Evolutionary conservation across 371 early-diverging fungal genomes (phyloP), one percentile per base, ranked within the genome.

Genomic region (Rhizopus sp.): DNA sequence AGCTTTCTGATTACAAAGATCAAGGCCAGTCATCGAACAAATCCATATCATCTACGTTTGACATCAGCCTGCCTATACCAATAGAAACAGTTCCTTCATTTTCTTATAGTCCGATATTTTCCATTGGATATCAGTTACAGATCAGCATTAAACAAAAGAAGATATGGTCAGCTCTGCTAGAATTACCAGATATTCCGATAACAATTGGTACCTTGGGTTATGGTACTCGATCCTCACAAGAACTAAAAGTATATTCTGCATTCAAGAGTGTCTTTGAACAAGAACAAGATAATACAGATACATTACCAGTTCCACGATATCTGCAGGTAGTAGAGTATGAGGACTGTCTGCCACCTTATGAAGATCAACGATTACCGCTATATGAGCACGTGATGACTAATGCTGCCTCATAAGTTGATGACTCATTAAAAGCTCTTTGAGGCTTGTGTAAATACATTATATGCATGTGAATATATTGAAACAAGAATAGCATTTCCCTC

Each of bases 351-450:
- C 74, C 74, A 7, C n/a, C 60, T 0, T 74, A 74, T 29, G 60
- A 55, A 35, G 12, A 63, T 7, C 55, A 55, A 23, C 80, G 70
- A 87, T 62, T 42, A 83, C 93, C 67, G 60, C 53, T 73, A 77
- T 92, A 75, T 88, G 90, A 62, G 94, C 95, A 38, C 91, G 92
- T 69, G 23, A 23, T 23, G 23, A 23, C 23, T 23, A 2, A 23
- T 23, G 2, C 23, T 23, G 23, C 2, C 23, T 23, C 23, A 0
- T 23, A 23, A 23, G 23, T 2, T 23, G 23, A 23, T 23, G 23
- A 23, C 23, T 23, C 23, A 23, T 23, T 23, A 23, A 23, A 23
- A 23, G 23, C 23, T 23, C 2, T 23, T 23, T 23, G 23, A 23
- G 23, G 23, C 23, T 23, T 23, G 23, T 23, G 23, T 23, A 23